Base-by-base conservation (phyloP, 441 rosid genomes). In the Pelargonium fulgidum region DNA sequence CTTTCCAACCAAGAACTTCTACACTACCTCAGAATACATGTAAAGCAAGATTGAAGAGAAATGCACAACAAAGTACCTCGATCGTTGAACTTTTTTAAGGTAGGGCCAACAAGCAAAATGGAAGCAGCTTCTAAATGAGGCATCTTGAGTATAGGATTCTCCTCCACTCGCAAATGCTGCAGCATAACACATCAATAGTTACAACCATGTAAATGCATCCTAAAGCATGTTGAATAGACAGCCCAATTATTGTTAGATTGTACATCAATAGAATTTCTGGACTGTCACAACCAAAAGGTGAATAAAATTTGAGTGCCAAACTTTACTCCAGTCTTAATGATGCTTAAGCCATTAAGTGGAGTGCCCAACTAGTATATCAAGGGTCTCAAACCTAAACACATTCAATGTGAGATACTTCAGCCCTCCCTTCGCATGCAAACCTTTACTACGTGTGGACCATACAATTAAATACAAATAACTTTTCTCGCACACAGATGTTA, bases 121-220 rank as follows among this genome's bases (percentile, higher is more conserved):
- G 90, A 82, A 75, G 98, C 99, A 41, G 98, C 99, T 87, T 94
- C 98, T 80, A 92, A 47, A 83, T 94, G 98, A 73, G 93, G 80
- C 89, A 92, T 89, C 87, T 92, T 90, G 74, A 92, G 91, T 77
- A 94, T 77, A 70, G 98, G 98, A 83, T 94, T 94, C 85, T 94
- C 99, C 83, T 94, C 99, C 71, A 94, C 88, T 68, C 99, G 92
- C 72, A 94, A 83, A 90, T 94, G 99, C 99, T 94, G 84, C 77
- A 80, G 58, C 63, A 79, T 54, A 75, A 68, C 62, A 75, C 42
- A 42, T 62, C 66, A 42, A 71, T 26, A 62, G 29, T 62, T 24
- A 26, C 65, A 62, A 62, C 13, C 41, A 62, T 59, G 41, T 26
- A 44, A 44, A 7, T 7, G 7, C 48, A 62, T 12, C 65, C 17